Conservation (phyloP, 768 basidiomycete genomes). For the Chalciporus pseudorubinellus region DNA sequence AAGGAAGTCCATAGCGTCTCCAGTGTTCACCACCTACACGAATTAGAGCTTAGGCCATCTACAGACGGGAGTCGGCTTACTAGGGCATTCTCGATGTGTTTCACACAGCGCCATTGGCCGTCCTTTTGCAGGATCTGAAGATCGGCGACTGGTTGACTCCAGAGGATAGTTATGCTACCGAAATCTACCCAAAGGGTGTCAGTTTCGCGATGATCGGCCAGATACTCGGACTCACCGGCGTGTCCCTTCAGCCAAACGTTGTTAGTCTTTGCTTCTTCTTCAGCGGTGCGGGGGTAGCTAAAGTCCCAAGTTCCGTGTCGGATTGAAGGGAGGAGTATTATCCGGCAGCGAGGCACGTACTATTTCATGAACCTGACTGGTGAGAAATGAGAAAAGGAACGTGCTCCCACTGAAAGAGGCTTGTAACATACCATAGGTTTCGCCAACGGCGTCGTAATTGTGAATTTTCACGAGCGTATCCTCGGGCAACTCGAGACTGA, state of each 20-base stretch:
- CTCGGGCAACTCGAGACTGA: constrained; percentile 54
- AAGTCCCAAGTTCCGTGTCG: neutral
- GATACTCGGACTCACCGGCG: constrained; percentile 36
- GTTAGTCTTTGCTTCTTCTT: constrained; percentile 49
- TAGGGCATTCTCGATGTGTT: constrained; percentile 56
- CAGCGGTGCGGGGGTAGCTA: constrained; percentile 49
- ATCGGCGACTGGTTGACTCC: constrained; percentile 58
- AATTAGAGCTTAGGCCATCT: neutral
- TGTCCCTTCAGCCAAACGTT: constrained; percentile 64
- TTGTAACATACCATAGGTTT: constrained; percentile 39
- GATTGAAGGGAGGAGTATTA: neutral
- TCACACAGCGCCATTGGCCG: constrained; percentile 56
- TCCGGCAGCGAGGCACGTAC: constrained; percentile 34
- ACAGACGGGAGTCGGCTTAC: constrained; percentile 28
- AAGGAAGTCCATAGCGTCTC: constrained; percentile 58
- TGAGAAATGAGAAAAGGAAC: neutral
- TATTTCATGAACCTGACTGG: constrained; percentile 68
- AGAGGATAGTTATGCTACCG: constrained; percentile 55
- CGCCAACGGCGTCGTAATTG: constrained; percentile 39
- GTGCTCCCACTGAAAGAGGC: neutral
- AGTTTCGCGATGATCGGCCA: neutral
- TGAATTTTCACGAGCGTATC: constrained; percentile 50
- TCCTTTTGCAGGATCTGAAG: constrained; percentile 55
- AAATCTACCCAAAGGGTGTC: constrained; percentile 37
- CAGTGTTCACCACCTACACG: constrained; percentile 54